Base-by-base conservation (phyloP, 352 stramenopile genomes). In the Plasmopara muralis region DNA sequence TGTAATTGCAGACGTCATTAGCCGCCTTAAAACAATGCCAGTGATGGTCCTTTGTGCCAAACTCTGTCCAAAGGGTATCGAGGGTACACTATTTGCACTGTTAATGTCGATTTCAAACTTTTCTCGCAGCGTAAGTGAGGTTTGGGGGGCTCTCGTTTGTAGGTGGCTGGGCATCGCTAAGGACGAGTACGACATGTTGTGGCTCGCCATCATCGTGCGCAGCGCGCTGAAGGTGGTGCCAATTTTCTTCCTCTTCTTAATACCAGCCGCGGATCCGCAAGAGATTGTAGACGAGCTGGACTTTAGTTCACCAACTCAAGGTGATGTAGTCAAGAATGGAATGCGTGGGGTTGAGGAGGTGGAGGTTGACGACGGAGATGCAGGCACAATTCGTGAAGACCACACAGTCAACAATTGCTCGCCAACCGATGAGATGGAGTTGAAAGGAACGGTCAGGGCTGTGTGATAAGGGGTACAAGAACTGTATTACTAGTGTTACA, bases 101-200 rank as follows among this genome's bases (percentile, higher is more conserved):
- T 73, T 99, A 44, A 98, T 98, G 95, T 97, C 85, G 0, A 97
- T 98, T 53, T 97, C 94, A 56, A 98, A 99, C 74, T 93, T 95
- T 46, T 95, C 89, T 20, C 87, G 76, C 39, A 95, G 91, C 33
- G 66, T 98, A 16, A 96, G 92, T 15, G 93, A 92, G 31, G 96
- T 98, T 64, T 81, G 96, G 64, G 92, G 93, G 1, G 91, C 93
- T 8, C 57, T 87, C 9, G 74, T 98, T 20, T 97, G 91, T 50
- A 77, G 87, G 12, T 66, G 69, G 38, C 68, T 98, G 8, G 87
- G 85, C 9, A 93, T 98, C 39, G 80, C 82, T 28, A 93, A 96
- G 62, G 82, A 73, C 57, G 75, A 93, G 60, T 98, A 97, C 72
- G 76, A 93, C 38, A 94, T 95, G 46, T 70, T 98, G 28, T 93